These are phyloP conservation scores for Cucurbita argyrosperma DNA, from an alignment of 306 rosid genomes.

Conservation along the genomic window DNA sequence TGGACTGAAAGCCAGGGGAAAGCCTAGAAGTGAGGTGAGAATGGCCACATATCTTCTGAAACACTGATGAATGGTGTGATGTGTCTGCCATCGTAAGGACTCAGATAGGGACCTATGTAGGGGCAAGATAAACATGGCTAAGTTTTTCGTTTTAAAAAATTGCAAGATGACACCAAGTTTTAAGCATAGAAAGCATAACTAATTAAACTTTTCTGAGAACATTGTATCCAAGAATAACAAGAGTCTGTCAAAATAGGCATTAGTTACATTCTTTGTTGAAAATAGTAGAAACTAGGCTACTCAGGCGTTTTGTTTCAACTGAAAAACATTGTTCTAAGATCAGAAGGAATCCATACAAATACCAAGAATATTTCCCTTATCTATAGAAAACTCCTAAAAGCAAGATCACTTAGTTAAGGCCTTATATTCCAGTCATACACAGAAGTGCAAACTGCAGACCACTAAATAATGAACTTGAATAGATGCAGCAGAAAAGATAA, in stretches of 20 bases:
- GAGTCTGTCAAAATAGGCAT: not conserved
- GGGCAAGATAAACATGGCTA: constrained; percentile 4
- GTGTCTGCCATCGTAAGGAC: constrained; percentile 56
- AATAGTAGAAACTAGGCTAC: not conserved
- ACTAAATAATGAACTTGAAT: not conserved
- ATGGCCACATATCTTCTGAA: constrained; percentile 59
- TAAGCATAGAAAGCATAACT: not conserved
- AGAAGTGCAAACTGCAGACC: not conserved
- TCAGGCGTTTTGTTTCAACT: too few species aligned
- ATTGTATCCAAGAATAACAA: not conserved
- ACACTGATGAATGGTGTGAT: constrained; percentile 41
- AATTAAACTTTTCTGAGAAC: not conserved
- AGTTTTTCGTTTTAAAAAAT: not conserved
- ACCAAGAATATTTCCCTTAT: not conserved
- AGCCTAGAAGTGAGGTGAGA: constrained; percentile 54
- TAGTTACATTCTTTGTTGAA: not conserved
- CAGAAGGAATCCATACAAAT: not conserved
- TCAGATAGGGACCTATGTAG: constrained; percentile 30
- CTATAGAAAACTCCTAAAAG: not conserved
- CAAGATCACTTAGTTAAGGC: not conserved
- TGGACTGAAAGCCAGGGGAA: constrained; percentile 21
- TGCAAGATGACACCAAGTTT: not conserved
- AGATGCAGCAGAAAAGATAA: not conserved
- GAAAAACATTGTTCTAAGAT: too few species aligned
- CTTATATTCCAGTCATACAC: not conserved